Percentiles rank a stretch among this genome's conserved stretches.
These are phyloP conservation scores for Themeda triandra DNA, from an alignment of 176 grass and related monocot species.

Conservation along the genomic window DNA sequence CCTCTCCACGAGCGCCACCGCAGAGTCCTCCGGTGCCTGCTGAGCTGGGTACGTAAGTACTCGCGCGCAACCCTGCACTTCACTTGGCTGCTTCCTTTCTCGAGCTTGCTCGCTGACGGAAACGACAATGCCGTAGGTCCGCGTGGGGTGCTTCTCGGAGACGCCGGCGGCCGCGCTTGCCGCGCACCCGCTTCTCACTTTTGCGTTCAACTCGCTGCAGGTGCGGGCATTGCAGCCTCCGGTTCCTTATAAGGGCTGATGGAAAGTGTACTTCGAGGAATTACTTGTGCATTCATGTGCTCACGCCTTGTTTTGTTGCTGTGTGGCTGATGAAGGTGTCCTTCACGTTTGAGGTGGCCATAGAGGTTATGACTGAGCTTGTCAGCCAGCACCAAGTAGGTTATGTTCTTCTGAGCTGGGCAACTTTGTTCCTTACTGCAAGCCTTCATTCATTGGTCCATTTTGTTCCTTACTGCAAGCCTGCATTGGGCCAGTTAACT, in stretches of 20 bases:
- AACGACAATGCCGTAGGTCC: conserved; percentile 45
- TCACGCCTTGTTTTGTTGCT: conserved; percentile 40
- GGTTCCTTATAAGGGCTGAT: neutral
- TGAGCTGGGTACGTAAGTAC: conserved; percentile 71
- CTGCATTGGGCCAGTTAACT: conserved; percentile 7
- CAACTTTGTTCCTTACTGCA: neutral
- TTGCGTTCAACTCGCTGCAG: conserved; percentile 93
- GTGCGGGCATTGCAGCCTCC: conserved; percentile 34
- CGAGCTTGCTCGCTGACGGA: neutral
- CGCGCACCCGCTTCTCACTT: conserved; percentile 72
- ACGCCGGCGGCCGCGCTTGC: conserved; percentile 41
- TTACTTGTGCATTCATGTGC: conserved; percentile 28
- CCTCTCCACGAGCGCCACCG: conserved; percentile 55
- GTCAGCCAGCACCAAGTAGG: conserved; percentile 84
- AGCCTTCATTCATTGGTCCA: too few relatives aligned
- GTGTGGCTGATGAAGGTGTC: conserved; percentile 46
- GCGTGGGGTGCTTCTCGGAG: conserved; percentile 76
- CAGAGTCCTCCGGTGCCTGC: conserved; percentile 71
- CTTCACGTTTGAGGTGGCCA: conserved; percentile 82
- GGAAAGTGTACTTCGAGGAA: neutral
- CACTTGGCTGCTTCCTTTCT: neutral
- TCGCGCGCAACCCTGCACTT: neutral
- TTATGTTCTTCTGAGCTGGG: conserved; percentile 8
- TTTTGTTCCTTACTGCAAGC: neutral
- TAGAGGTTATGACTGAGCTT: conserved; percentile 91